Conservation (phyloP, 441 rosid species). For the Codiaeum variegatum region DNA sequence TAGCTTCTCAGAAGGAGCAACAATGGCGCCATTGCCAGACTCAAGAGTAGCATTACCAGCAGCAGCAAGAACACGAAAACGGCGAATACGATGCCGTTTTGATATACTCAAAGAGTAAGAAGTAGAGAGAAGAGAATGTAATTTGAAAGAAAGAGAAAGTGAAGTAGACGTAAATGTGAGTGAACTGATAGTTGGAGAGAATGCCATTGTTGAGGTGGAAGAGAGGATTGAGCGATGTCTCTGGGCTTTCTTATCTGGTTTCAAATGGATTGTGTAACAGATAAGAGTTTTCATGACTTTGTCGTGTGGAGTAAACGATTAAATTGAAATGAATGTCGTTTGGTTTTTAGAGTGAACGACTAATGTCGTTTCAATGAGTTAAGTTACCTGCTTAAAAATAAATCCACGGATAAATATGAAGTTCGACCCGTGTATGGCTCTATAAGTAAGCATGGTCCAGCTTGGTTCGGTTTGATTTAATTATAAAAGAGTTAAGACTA, state of each 20-base stretch:
- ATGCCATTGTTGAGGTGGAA: constrained; percentile 34
- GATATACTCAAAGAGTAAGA: constrained; percentile 17
- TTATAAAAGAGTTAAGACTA: no score
- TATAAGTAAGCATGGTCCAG: no score
- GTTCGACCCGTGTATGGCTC: no score
- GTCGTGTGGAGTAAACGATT: background rate
- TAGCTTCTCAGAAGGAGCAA: constrained; percentile 25
- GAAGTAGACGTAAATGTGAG: constrained; percentile 11
- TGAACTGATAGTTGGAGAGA: constrained; percentile 23
- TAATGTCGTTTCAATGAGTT: no score
- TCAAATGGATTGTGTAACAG: background rate
- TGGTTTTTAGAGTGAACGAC: no score
- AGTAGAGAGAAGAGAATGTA: constrained; percentile 27
- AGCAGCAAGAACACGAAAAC: constrained; percentile 28
- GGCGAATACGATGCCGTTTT: constrained; percentile 23
- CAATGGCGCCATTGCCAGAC: constrained; percentile 57
- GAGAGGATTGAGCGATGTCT: background rate
- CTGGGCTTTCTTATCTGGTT: constrained; percentile 7
- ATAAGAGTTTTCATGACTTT: background rate
- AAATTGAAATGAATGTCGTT: no score
- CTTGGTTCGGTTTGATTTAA: no score
- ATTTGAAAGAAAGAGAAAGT: constrained; percentile 26
- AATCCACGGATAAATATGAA: no score
- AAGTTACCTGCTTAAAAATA: no score
- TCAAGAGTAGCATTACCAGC: constrained; percentile 44